Percentiles rank a stretch among this genome's conserved stretches.
These are phyloP conservation scores for Solanum chmielewskii DNA, from an alignment of 257 asterid species.

Conservation along the genomic window DNA sequence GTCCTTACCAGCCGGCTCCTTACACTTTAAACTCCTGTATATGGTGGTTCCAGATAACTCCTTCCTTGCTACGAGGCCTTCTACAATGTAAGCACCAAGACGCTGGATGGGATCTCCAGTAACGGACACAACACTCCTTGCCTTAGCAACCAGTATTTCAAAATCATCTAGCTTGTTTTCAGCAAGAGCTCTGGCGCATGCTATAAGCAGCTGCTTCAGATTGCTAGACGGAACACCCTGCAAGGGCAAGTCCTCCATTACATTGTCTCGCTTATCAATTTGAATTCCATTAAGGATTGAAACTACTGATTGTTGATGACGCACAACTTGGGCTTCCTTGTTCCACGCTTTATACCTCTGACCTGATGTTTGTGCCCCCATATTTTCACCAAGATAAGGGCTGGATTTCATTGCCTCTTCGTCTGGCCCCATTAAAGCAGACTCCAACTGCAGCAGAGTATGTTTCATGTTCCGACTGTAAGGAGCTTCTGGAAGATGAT, in stretches of 20 bases:
- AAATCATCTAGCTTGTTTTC: slow-evolving; percentile 1
- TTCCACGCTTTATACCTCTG: neutral
- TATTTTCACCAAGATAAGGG: neutral
- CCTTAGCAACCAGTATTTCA: neutral
- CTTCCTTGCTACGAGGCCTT: slow-evolving; percentile 78
- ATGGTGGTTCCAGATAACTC: slow-evolving; percentile 77
- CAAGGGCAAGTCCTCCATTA: neutral
- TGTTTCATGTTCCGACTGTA: slow-evolving; percentile 29
- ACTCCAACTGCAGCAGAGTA: slow-evolving; percentile 22
- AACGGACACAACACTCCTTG: slow-evolving; percentile 38
- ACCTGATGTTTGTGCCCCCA: neutral
- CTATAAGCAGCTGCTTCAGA: slow-evolving; percentile 2
- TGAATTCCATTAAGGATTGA: neutral
- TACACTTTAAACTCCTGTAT: slow-evolving; percentile 64
- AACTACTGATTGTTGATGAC: neutral
- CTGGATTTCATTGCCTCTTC: neutral
- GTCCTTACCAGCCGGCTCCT: slow-evolving; percentile 66
- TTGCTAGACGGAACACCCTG: neutral
- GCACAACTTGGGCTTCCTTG: neutral
- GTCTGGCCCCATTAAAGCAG: slow-evolving; percentile 4
- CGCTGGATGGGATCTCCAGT: slow-evolving; percentile 92
- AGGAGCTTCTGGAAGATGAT: slow-evolving; percentile 23
- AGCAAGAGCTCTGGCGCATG: slow-evolving; percentile 1
- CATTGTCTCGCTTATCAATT: neutral
- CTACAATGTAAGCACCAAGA: slow-evolving; percentile 85